Evolutionary conservation across 2,329 filamentous ascomycete species (phyloP).

Genomic region (Pestalotiopsis sp.): DNA sequence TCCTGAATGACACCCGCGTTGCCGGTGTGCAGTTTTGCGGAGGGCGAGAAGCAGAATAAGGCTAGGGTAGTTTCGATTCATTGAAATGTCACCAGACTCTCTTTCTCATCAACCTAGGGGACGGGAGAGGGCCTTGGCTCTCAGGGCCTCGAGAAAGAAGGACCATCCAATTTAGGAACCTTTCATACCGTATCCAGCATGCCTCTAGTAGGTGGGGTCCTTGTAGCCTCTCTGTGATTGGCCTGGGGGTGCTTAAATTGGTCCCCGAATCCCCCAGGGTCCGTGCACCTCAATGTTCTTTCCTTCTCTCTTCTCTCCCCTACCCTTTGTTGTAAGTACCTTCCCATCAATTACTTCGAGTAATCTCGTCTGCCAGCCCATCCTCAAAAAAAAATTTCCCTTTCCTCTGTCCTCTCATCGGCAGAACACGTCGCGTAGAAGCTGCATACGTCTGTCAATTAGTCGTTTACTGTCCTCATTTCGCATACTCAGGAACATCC

Average conservation of each 20-base stretch:
- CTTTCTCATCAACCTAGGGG: no score
- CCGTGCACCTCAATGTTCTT: neutral
- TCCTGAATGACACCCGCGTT: neutral
- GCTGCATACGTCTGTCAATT: neutral
- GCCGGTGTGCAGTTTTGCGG: neutral
- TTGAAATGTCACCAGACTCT: neutral
- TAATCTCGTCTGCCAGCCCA: no score
- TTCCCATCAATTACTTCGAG: neutral
- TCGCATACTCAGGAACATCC: neutral
- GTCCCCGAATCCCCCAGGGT: constrained; percentile 2
- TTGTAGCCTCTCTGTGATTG: neutral
- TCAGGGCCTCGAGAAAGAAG: neutral
- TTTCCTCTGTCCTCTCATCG: no score
- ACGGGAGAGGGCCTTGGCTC: neutral
- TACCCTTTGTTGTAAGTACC: neutral
- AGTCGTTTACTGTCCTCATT: neutral
- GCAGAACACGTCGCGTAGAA: no score
- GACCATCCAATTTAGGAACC: constrained; percentile 6
- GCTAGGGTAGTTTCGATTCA: neutral
- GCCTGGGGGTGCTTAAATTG: neutral
- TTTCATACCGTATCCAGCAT: neutral
- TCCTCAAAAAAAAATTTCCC: no score
- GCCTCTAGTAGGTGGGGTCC: neutral
- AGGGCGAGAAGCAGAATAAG: neutral
- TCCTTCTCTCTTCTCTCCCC: neutral